Percentiles rank a stretch among this genome's conserved stretches.
Evolutionary conservation across 2,329 filamentous ascomycete genomes (phyloP).

Genomic region (Rutstroemia sp.): DNA sequence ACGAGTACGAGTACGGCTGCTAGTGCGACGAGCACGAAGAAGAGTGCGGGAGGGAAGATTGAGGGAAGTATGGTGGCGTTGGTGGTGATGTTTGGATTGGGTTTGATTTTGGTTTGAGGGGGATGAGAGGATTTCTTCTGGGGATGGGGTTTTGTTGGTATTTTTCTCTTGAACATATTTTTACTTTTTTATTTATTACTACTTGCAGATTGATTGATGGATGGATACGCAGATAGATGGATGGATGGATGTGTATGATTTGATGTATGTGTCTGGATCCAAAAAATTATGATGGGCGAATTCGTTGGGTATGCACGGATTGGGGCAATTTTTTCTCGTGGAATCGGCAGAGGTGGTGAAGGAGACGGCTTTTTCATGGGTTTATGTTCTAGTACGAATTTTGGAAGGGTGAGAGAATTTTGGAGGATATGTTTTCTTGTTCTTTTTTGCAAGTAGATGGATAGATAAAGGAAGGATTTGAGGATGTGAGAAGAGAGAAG

Average conservation of each 20-base stretch:
- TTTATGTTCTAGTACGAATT: not conserved
- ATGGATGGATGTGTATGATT: not conserved
- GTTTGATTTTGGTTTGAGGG: not conserved
- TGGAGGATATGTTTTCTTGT: not conserved
- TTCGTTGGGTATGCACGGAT: not conserved
- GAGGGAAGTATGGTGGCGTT: constrained; percentile 7
- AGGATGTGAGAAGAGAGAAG: too few relatives aligned
- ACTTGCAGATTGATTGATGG: not conserved
- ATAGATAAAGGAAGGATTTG: too few relatives aligned
- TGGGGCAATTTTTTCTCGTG: not conserved
- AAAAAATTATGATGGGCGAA: not conserved
- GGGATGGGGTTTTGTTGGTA: not conserved
- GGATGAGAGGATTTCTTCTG: too few relatives aligned
- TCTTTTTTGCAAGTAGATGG: too few relatives aligned
- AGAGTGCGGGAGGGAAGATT: not conserved
- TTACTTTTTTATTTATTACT: not conserved
- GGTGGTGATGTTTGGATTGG: not conserved
- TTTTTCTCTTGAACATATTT: constrained; percentile 3
- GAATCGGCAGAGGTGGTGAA: not conserved
- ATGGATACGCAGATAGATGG: too few relatives aligned
- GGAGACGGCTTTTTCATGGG: not conserved
- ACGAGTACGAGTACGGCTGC: not conserved
- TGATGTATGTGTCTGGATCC: not conserved
- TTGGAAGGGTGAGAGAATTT: not conserved
- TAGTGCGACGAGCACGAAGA: constrained; percentile 2